Evolutionary conservation across 139 green algal genomes (phyloP).

Genomic region (Marvania coccoides): DNA sequence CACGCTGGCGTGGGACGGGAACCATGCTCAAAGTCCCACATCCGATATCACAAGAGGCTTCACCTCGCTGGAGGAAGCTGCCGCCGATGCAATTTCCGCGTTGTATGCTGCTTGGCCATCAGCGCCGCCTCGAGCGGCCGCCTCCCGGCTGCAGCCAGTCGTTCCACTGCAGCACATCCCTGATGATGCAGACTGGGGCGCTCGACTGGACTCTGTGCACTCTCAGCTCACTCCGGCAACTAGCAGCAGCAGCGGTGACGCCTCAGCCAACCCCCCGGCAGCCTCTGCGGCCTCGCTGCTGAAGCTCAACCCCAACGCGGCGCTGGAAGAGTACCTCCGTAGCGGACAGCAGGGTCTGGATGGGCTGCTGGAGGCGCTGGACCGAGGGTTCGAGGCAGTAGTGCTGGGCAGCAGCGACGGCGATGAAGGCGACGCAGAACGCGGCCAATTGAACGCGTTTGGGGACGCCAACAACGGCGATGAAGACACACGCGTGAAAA

Average conservation of each 20-base stretch:
- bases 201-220: conserved; percentile 25
- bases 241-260: not conserved
- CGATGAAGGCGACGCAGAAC: not conserved
- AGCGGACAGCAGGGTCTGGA: conserved; percentile 70
- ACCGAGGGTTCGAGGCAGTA: conserved; percentile 14
- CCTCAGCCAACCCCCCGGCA: not conserved
- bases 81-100: conserved; percentile 17
- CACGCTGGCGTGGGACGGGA: conserved; percentile 67
- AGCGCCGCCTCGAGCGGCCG: conserved; percentile 13
- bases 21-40: not conserved
- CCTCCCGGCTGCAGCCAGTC: conserved; percentile 18
- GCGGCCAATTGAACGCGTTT: not conserved
- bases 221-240: conserved; percentile 1
- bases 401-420: not conserved
- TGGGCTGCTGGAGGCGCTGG: conserved; percentile 44
- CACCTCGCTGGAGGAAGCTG: conserved; percentile 10
- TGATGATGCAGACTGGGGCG: conserved; percentile 31
- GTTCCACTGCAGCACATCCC: conserved; percentile 30
- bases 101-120: conserved; percentile 25
- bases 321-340: conserved; percentile 55
- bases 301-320: conserved; percentile 36
- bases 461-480: not conserved
- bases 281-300: conserved; percentile 3
- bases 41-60: conserved; percentile 4
- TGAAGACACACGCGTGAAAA: not conserved